Base-by-base conservation (phyloP, 2,329 filamentous ascomycete genomes). In the Diaporthe helianthi region DNA sequence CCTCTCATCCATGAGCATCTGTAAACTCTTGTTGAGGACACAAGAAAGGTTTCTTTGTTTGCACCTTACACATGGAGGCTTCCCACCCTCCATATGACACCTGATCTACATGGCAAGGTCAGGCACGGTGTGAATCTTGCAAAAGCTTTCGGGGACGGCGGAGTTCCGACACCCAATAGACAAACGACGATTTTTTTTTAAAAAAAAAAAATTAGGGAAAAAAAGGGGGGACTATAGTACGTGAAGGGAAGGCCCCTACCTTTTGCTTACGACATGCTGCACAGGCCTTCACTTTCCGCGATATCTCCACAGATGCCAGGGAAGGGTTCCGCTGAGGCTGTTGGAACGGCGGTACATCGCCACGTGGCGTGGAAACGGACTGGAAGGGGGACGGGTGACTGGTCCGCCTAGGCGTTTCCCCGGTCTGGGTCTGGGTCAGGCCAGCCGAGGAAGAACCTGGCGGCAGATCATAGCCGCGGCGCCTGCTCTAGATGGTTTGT, bases 221-320 rank as follows among this genome's bases (percentile, higher is more conserved):
- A 10, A 1, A 31, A 61, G 17, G 29, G 26, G 47, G 19, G 58
- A 49, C 58, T 49, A 24, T 49, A 24, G 19, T 24, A 44, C 19
- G n/a, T 19, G 29, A 24, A 2, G 58, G 10, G 58, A 41, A 13
- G 31, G 38, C 8, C 41, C 58, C 19, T 46, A 80, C 80, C 76
- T 82, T 82, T 69, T 81, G 80, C 67, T 80, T 81, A 4, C 80
- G 74, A 71, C 80, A 82, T 24, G 80, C 78, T 22, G 80, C 78
- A 24, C 80, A 82, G 0, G 80, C 80, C 72, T 81, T 81, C 47
- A 81, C 79, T 69, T 80, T 80, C 38, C 79, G 74, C 7, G 79
- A 81, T 67, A 81, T 81, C 55, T 79, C 65, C 38, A 67, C 65
- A 44, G 65, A 67, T 10, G 49, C 54, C 52, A 67, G 51, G 51